Base-by-base conservation (phyloP, 2,329 filamentous ascomycete genomes). In the Periconia macrospinosa region DNA sequence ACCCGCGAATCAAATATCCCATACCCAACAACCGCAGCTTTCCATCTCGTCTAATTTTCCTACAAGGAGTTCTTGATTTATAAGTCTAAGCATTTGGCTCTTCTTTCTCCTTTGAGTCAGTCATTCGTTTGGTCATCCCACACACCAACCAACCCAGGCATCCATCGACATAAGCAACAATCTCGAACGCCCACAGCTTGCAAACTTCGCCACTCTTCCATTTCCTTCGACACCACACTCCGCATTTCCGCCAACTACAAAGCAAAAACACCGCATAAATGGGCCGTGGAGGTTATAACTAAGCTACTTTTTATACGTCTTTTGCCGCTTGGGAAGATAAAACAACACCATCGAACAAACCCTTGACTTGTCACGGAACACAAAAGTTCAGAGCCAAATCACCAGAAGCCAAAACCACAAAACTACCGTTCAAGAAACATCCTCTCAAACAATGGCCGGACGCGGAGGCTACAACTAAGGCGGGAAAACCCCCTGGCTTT, bases 271-370 rank as follows among this genome's bases (percentile, higher is more conserved):
- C 49, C 50, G 49, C 56, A 59, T 61, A 44, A 50, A 69, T 71
- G 68, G 68, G 70, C 40, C 70, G 70, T 46, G 70, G 70, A 55
- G 70, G 70, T 51, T 73, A 73, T 62, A 72, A 65, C 60, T 59
- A 58, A 54, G n/a, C 40, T 27, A 40, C n/a, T 30, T 33, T 15
- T 37, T 41, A 18, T 46, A 23, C 33, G 8, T 30, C 23, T 35
- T 9, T 18, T 35, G 27, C 18, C 20, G 23, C 43, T 27, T 3
- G 23, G 23, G 8, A 27, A 27, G 3, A n/a, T n/a, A n/a, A n/a
- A 27, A 27, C 23, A 27, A 27, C 23, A 27, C 23, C 23, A 27
- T 27, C 23, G 8, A 27, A 27, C 23, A 8, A 27, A 27, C 23
- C 23, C 23, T 8, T 5, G 5, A 27, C 23, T 27, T 27, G 23